Evolutionary conservation across 805 yeast species (phyloP).

Genomic region (Yarrowia sp.): DNA sequence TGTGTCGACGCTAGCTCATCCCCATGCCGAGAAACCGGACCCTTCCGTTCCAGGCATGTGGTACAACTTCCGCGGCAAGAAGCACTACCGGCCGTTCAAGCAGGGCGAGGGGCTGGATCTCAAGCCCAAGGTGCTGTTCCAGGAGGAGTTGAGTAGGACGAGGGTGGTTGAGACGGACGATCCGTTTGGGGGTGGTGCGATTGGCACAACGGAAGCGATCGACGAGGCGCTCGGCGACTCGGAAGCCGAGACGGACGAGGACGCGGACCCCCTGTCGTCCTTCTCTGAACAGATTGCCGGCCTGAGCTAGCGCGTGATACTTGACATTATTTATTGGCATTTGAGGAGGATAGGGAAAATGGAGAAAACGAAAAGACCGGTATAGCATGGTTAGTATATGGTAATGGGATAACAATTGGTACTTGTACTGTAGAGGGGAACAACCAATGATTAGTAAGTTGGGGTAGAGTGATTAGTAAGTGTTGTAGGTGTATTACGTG

Average conservation of each 20-base stretch:
- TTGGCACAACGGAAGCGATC: not conserved
- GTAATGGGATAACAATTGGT: not conserved
- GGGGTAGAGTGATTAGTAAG: too few species aligned
- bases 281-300: slow-evolving; percentile 19
- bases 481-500: too few species aligned
- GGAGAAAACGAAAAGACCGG: not conserved
- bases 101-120: slow-evolving; percentile 16
- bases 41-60: slow-evolving; percentile 14
- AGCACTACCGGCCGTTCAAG: slow-evolving; percentile 24
- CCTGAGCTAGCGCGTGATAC: not conserved
- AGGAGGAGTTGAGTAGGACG: not conserved
- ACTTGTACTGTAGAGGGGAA: not conserved
- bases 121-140: slow-evolving; percentile 10
- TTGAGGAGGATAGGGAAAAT: not conserved
- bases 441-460: too few species aligned
- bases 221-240: not conserved
- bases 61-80: slow-evolving; percentile 19
- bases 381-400: slow-evolving; percentile 1
- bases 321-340: slow-evolving; percentile 1
- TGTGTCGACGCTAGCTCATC: not conserved
- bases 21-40: slow-evolving; percentile 9
- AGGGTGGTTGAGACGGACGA: not conserved
- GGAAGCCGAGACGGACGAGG: slow-evolving; percentile 25
- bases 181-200: slow-evolving; percentile 2
- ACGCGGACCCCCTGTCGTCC: slow-evolving; percentile 14